These are phyloP conservation scores for Escallonia herrerae DNA, from an alignment of 129 eudicot species.

Conservation along the genomic window DNA sequence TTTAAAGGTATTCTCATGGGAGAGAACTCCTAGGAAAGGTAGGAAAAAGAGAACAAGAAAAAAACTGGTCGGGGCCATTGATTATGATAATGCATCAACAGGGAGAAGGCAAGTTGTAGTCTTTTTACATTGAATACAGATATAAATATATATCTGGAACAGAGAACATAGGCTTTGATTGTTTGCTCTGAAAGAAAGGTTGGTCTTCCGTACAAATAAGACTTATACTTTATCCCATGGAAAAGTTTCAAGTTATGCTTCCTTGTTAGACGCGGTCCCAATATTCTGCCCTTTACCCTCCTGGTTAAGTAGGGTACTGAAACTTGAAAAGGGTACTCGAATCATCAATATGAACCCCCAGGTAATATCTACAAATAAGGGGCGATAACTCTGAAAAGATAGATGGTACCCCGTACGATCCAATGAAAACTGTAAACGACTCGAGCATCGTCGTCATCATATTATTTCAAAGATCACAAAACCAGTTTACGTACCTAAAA, in stretches of 20 bases:
- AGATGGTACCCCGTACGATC: too few species aligned
- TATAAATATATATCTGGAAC: slow-evolving; percentile 11
- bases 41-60: slow-evolving; percentile 21
- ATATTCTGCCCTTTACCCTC: slow-evolving; percentile 24
- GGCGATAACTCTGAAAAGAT: too few species aligned
- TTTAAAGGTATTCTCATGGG: slow-evolving; percentile 20
- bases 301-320: slow-evolving; percentile 10
- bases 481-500: too few species aligned
- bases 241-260: slow-evolving; percentile 46
- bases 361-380: too few species aligned
- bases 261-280: slow-evolving; percentile 28
- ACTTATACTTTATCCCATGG: slow-evolving; percentile 26
- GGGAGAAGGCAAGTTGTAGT: background rate
- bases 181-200: slow-evolving; percentile 35
- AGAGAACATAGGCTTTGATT: slow-evolving; percentile 13
- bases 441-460: too few species aligned
- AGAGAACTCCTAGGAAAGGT: slow-evolving; percentile 19
- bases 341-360: too few species aligned
- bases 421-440: too few species aligned
- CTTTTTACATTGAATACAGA: background rate
- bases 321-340: too few species aligned
- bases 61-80: slow-evolving; percentile 22
- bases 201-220: slow-evolving; percentile 4
- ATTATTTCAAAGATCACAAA: too few species aligned
- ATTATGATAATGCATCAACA: background rate